phyloP scores from a whole-genome alignment of 2,329 filamentous ascomycete genomes.

The Onygenales sp. region DNA sequence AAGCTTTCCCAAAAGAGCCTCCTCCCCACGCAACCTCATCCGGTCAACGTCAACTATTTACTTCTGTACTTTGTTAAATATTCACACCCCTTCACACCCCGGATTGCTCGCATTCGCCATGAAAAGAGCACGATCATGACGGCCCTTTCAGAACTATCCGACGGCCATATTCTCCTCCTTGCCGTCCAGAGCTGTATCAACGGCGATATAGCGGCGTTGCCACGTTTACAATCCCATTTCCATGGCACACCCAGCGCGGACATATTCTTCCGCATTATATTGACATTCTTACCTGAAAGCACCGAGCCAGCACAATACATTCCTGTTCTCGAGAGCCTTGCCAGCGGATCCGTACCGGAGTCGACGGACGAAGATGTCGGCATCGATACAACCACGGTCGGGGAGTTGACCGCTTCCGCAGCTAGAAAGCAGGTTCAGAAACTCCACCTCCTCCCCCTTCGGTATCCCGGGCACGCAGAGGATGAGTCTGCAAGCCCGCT shows the following conservation, averaged over 20 bases:
- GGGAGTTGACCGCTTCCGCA: slow-evolving; percentile 38
- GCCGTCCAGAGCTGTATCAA: slow-evolving; percentile 47
- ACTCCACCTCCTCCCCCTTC: slow-evolving; percentile 42
- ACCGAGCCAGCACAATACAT: slow-evolving; percentile 42
- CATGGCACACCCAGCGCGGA: slow-evolving; percentile 40
- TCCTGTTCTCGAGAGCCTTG: slow-evolving; percentile 39
- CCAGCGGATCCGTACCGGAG: slow-evolving; percentile 20
- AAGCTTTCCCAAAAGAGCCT: not conserved
- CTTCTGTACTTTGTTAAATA: not conserved
- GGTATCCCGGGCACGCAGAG: slow-evolving; percentile 34
- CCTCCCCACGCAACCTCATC: not conserved
- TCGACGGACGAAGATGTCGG: slow-evolving; percentile 5
- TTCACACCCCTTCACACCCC: not conserved
- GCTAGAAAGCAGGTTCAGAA: slow-evolving; percentile 45
- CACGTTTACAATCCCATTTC: slow-evolving; percentile 40
- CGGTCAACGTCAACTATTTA: not conserved
- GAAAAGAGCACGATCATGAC: slow-evolving; percentile 25
- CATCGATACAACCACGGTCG: slow-evolving; percentile 39
- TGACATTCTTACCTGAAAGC: slow-evolving; percentile 54
- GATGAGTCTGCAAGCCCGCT: slow-evolving; percentile 39
- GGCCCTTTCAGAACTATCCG: slow-evolving; percentile 34
- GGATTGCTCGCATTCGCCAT: slow-evolving; percentile 3
- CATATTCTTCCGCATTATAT: slow-evolving; percentile 48
- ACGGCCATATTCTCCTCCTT: slow-evolving; percentile 49
- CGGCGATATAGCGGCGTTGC: slow-evolving; percentile 44